These are phyloP conservation scores for Chlamydomonas eustigma DNA, from an alignment of 139 green algal species.

Conservation along the genomic window DNA sequence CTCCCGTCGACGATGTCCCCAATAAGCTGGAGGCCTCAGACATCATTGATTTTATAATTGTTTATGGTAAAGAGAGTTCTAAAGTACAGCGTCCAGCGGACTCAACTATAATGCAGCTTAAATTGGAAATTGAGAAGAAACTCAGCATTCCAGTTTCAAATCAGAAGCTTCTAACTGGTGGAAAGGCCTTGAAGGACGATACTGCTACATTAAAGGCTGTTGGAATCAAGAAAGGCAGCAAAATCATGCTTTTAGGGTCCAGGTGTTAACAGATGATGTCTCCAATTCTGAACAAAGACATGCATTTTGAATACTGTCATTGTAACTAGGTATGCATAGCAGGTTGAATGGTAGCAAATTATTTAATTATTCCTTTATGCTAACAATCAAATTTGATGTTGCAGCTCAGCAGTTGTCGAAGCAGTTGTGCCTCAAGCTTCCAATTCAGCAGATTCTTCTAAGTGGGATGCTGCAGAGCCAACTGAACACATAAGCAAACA, in stretches of 20 bases:
- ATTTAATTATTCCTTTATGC: background rate
- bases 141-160: conserved; percentile 27
- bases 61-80: background rate
- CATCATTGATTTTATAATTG: conserved; percentile 1
- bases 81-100: background rate
- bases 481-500: conserved; percentile 30
- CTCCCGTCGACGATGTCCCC: too few relatives aligned
- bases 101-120: background rate
- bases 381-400: background rate
- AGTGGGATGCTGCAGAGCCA: background rate
- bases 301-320: background rate
- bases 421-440: background rate
- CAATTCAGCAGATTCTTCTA: background rate
- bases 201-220: conserved; percentile 17
- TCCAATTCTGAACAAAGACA: background rate
- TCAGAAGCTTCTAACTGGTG: conserved; percentile 58
- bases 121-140: background rate
- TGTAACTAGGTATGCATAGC: background rate
- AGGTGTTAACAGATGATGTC: background rate
- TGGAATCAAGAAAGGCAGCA: background rate
- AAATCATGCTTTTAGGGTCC: conserved; percentile 3
- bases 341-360: background rate
- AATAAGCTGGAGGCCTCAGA: too few relatives aligned
- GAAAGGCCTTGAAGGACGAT: conserved; percentile 44
- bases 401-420: background rate